A percentile compares a stretch with the other conserved stretches of the same genome.
These are phyloP conservation scores for Alternaria longipes DNA, from an alignment of 2,329 filamentous ascomycete species.

Conservation along the genomic window DNA sequence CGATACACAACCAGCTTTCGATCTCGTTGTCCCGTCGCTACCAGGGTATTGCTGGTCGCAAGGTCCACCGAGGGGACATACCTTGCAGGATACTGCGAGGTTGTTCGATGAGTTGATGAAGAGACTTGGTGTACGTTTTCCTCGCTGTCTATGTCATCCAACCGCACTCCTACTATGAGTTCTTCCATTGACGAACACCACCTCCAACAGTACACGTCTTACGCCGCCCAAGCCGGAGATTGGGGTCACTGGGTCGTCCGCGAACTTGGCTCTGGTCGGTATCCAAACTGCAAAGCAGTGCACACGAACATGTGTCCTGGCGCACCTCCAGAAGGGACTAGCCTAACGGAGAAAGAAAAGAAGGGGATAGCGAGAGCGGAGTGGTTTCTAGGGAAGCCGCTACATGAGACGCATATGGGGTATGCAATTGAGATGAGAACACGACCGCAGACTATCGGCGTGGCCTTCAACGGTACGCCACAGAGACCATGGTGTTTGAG, in stretches of 20 bases:
- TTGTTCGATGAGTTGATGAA: conserved; percentile 39
- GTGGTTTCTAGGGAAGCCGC: conserved; percentile 42
- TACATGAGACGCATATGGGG: conserved; percentile 52
- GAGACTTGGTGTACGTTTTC: conserved; percentile 40
- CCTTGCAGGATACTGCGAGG: conserved; percentile 57
- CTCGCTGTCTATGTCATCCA: not conserved
- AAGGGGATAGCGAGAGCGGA: conserved; percentile 43
- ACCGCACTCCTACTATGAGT: not conserved
- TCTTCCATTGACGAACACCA: not conserved
- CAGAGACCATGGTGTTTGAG: not conserved
- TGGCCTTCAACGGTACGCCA: conserved; percentile 48
- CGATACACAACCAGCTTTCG: conserved; percentile 55
- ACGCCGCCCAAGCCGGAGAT: conserved; percentile 53
- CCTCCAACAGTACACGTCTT: conserved; percentile 42
- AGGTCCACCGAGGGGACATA: conserved; percentile 42
- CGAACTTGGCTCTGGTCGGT: conserved; percentile 50
- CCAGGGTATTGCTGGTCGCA: conserved; percentile 50
- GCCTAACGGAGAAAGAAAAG: conserved; percentile 46
- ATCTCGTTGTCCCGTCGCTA: conserved; percentile 67
- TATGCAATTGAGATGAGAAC: conserved; percentile 57
- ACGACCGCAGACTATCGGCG: conserved; percentile 55
- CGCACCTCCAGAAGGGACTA: conserved; percentile 42
- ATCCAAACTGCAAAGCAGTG: conserved; percentile 50
- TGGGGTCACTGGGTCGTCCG: conserved; percentile 55
- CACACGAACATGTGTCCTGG: conserved; percentile 56